Base-by-base conservation (phyloP, 2,329 filamentous ascomycete species). In the Fusarium foetens region DNA sequence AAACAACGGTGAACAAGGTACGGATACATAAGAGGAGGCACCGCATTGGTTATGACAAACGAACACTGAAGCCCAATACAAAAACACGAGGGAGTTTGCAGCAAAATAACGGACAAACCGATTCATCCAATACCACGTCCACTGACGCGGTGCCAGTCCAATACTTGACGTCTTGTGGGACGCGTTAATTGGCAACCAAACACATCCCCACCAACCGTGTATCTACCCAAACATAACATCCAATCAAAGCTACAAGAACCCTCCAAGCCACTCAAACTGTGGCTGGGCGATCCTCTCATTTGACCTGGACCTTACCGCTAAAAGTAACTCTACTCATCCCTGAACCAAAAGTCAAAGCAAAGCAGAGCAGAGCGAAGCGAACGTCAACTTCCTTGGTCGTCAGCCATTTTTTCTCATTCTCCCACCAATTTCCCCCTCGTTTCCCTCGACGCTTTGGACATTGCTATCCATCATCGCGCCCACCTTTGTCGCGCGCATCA, bases 341-440 rank as follows among this genome's bases (percentile, higher is more conserved):
- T 77, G 75, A 77, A 77, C 70, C 71, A 70, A 76, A 76, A 71
- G 69, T 73, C 63, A 73, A 75, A 66, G 60, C 63, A 54, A 31
- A 49, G 29, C 21, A n/a, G 19, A 46, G 39, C 31, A n/a, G 25
- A 45, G 21, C 27, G 38, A 55, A 55, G 31, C 31, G 23, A 77
- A 70, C 75, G 70, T 76, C 75, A 71, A 79, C 77, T 75, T 77
- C 70, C 72, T 73, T 72, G 63, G 60, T 72, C 46, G 60, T 67
- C 69, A 75, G 71, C 68, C 66, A 64, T 69, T 69, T 68, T 73
- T 72, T 68, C 67, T 53, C 53, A 39, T 62, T 59, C 62, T 74
- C 69, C 55, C 74, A 75, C 63, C 58, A 66, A 74, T 69, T 70
- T 53, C 66, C 66, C 70, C 64, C 60, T 71, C 66, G 61, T 58